These are phyloP conservation scores for Nothomitra cinnamomea DNA, from an alignment of 2,329 filamentous ascomycete species.

Conservation along the genomic window DNA sequence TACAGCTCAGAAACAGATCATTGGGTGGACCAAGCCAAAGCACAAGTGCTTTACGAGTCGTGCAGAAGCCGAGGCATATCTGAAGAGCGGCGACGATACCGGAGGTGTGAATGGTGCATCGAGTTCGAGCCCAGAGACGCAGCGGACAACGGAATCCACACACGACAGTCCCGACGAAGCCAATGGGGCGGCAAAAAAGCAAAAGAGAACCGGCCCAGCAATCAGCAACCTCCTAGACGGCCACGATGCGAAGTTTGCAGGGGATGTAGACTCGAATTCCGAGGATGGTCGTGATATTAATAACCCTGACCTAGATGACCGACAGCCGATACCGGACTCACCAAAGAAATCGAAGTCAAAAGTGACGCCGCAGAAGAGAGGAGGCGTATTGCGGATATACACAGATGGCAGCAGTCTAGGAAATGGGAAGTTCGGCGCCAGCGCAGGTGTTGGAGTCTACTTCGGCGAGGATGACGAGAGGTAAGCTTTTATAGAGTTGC, in stretches of 20 bases:
- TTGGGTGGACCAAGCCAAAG: conserved; percentile 49
- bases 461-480: conserved; percentile 41
- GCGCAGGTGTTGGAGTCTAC: conserved; percentile 45
- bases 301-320: conserved; percentile 33
- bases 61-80: conserved; percentile 63
- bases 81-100: conserved; percentile 26
- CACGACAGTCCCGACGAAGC: conserved; percentile 9
- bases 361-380: conserved; percentile 19
- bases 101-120: conserved; percentile 11
- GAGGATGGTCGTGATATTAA: conserved; percentile 36
- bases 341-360: conserved; percentile 32
- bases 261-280: not conserved
- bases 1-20: conserved; percentile 55
- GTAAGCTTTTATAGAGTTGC: conserved; percentile 21
- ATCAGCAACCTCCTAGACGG: conserved; percentile 36
- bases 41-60: conserved; percentile 52
- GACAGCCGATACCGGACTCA: conserved; percentile 36
- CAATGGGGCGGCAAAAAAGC: conserved; percentile 20
- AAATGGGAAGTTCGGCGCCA: conserved; percentile 37
- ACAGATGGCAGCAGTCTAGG: conserved; percentile 45
- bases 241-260: conserved; percentile 38
- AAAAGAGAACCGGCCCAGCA: conserved; percentile 30
- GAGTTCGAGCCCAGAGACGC: conserved; percentile 18
- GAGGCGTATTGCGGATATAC: conserved; percentile 39
- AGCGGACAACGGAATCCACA: conserved; percentile 13